A percentile compares a stretch with the other conserved stretches of the same genome.
Evolutionary conservation across 2,329 filamentous ascomycete species (phyloP).

Genomic region (Phaeosphaeria sp.): DNA sequence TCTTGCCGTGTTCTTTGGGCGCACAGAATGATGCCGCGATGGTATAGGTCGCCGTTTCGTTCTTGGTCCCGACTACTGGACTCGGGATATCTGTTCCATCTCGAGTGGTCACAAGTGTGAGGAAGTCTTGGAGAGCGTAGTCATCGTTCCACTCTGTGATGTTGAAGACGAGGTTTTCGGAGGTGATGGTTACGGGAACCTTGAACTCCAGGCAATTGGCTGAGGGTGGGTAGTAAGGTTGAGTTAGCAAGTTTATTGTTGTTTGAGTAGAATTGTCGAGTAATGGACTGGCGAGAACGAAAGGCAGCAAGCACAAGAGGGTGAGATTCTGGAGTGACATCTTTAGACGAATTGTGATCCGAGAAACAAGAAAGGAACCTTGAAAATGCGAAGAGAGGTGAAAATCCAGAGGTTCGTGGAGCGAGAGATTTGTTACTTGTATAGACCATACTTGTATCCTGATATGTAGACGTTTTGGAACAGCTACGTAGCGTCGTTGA

Average conservation of each 20-base stretch:
- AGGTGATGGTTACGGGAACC: constrained; percentile 3
- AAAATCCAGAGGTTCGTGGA: background rate
- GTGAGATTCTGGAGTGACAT: background rate
- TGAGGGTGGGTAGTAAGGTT: background rate
- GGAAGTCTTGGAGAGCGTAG: constrained; percentile 1
- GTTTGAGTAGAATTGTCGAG: background rate
- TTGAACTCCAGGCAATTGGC: constrained; percentile 3
- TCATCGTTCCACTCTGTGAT: constrained; percentile 1
- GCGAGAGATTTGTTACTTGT: background rate
- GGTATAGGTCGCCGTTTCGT: constrained; percentile 7
- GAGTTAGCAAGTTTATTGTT: background rate
- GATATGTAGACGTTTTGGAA: background rate
- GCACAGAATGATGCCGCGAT: constrained; percentile 23
- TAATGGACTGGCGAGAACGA: background rate
- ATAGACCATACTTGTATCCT: background rate
- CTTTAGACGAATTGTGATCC: background rate
- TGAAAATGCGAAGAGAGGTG: background rate
- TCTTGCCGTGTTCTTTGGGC: constrained; percentile 18
- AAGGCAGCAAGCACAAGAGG: background rate
- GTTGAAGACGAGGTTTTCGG: constrained; percentile 2
- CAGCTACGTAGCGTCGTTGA: too few relatives aligned
- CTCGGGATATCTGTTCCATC: background rate
- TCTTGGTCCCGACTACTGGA: background rate
- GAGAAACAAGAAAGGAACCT: too few relatives aligned
- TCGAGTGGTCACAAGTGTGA: background rate